Base-by-base conservation (phyloP, 371 early-diverging fungal species). In the Mucor racemosus region DNA sequence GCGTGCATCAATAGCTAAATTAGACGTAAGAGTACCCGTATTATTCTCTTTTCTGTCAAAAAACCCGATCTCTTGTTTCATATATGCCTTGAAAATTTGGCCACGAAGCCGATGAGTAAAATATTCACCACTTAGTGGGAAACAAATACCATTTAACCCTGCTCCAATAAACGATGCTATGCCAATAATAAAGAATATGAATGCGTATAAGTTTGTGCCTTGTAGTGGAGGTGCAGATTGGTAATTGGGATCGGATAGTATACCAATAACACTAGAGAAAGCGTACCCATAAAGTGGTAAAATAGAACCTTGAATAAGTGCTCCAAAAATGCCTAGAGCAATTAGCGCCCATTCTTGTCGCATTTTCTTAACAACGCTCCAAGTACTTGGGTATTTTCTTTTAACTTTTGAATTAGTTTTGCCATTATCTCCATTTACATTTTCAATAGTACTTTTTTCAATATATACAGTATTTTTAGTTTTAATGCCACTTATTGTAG, bases 11-110 rank as follows among this genome's bases (percentile, higher is more conserved):
- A 88, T 84, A 14, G 95, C 87, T 17, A 97, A 83, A 35, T 87
- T 85, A 11, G 94, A 76, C 0, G 93, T 87, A 41, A 97, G 75
- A 19, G 88, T 88, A 39, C 97, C 96, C 7, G 88, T 85, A 34
- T 80, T 84, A 76, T 96, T 87, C 50, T 84, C 81, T 36, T 89
- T 88, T n/a, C 83, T 77, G 76, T 97, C 97, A 76, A 93, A 97
- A 75, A 86, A 97, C 1, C 78, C 90, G 62, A 95, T 89, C 48
- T 96, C 94, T 76, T 96, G 96, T 19, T 80, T 66, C 60, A 91
- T 69, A 44, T 89, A 77, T 4, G 87, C 76, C 11, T 73, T 64
- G 72, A 92, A 91, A 0, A 82, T 44, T 58, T 64, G 55, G n/a
- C 72, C 70, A 13, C 92, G 79, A 21, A 92, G 60, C 33, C 88